Evolutionary conservation across 192 early-diverging fungal species (phyloP).

Genomic region (Coemansia reversa): DNA sequence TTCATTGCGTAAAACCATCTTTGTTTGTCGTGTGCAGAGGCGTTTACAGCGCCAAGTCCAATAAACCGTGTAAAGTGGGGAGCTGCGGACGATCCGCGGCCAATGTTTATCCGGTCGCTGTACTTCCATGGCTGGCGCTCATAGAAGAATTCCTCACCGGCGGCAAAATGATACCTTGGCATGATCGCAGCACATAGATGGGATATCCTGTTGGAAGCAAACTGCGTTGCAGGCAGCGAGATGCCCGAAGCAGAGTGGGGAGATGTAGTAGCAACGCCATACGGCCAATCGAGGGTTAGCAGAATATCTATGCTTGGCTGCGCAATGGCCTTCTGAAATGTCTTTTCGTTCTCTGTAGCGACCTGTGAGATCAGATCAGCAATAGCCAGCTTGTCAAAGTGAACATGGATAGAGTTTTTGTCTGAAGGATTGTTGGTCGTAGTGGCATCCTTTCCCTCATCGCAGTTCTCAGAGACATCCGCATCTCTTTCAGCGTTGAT

Average conservation of each 20-base stretch:
- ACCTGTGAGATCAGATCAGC: slow-evolving; percentile 25
- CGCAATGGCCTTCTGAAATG: slow-evolving; percentile 26
- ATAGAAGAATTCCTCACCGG: slow-evolving; percentile 66
- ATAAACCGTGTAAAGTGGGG: slow-evolving; percentile 74
- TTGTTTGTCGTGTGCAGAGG: slow-evolving; percentile 60
- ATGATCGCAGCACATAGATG: slow-evolving; percentile 52
- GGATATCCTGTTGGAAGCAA: slow-evolving; percentile 44
- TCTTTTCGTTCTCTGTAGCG: slow-evolving; percentile 40
- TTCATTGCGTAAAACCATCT: slow-evolving; percentile 95
- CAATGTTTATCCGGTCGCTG: slow-evolving; percentile 31
- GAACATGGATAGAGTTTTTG: not conserved
- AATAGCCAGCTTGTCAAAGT: slow-evolving; percentile 26
- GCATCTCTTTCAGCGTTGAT: not conserved
- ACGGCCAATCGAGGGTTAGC: slow-evolving; percentile 82
- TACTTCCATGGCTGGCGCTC: slow-evolving; percentile 80
- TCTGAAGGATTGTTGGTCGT: not conserved
- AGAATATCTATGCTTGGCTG: slow-evolving; percentile 70
- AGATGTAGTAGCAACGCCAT: slow-evolving; percentile 29
- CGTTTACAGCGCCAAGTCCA: slow-evolving; percentile 69
- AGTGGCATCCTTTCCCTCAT: not conserved
- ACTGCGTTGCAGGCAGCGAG: slow-evolving; percentile 16
- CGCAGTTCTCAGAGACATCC: not conserved
- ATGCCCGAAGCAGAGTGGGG: not conserved
- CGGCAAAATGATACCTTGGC: slow-evolving; percentile 90
- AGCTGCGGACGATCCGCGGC: slow-evolving; percentile 8